Percentiles rank a stretch among this genome's conserved stretches.
phyloP scores from a whole-genome alignment of 179 eudicot genomes.

The Spinacia oleracea region DNA sequence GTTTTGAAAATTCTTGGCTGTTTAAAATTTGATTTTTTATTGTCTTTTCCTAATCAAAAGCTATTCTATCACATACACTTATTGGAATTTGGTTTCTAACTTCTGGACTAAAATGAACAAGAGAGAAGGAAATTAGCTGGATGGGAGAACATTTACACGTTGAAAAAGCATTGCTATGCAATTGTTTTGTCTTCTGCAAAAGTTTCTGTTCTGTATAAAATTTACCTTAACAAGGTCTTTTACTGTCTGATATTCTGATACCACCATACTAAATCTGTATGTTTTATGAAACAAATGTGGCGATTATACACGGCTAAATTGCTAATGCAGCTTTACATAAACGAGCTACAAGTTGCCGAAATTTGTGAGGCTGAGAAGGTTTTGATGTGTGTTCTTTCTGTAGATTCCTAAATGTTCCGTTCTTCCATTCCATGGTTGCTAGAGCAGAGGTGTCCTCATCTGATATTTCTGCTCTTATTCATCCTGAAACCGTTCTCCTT shows the following conservation, averaged over 20 bases:
- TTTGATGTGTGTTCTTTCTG: conserved; percentile 21
- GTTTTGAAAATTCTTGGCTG: not conserved
- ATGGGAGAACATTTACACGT: not conserved
- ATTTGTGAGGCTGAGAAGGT: conserved; percentile 13
- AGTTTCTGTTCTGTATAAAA: not conserved
- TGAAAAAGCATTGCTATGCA: not conserved
- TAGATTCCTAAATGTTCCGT: conserved; percentile 76
- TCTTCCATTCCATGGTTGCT: conserved; percentile 95
- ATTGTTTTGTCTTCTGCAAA: not conserved
- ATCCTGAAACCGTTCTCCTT: conserved; percentile 75
- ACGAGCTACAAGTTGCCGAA: not conserved
- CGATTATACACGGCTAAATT: not conserved
- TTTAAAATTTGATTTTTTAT: not conserved
- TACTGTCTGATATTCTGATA: too few relatives aligned
- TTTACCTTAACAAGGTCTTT: too few relatives aligned
- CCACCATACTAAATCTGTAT: too few relatives aligned
- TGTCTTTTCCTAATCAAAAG: not conserved
- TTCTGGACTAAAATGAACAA: not conserved
- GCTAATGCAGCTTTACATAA: conserved; percentile 1
- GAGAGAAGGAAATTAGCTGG: not conserved
- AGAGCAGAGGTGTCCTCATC: conserved; percentile 71
- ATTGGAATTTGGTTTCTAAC: not conserved
- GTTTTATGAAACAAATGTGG: conserved; percentile 5
- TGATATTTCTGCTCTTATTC: conserved; percentile 65
- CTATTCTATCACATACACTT: not conserved